Evolutionary conservation across 176 grass and related monocot genomes (phyloP).

Genomic region (Poa pratensis): DNA sequence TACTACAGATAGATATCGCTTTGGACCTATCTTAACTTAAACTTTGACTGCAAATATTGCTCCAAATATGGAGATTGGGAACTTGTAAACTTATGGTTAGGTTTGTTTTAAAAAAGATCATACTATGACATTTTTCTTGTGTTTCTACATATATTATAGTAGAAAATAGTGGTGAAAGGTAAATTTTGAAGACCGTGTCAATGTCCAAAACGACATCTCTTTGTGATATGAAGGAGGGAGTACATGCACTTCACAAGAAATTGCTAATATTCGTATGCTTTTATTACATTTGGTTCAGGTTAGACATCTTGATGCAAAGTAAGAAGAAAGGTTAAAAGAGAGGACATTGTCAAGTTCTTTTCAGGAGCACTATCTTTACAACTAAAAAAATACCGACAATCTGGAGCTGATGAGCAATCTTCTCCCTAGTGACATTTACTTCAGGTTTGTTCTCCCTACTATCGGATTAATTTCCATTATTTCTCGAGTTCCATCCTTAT

Average conservation of each 20-base stretch:
- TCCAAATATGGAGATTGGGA: too few species aligned
- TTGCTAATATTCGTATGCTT: constrained; percentile 23
- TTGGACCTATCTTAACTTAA: too few species aligned
- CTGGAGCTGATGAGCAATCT: constrained; percentile 54
- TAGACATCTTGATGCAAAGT: constrained; percentile 79
- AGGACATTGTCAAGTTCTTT: constrained; percentile 73
- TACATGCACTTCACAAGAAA: not conserved
- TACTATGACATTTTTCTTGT: too few species aligned
- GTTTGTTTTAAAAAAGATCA: too few species aligned
- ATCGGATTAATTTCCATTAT: not conserved
- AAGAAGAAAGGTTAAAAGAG: constrained; percentile 81
- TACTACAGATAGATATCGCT: not conserved
- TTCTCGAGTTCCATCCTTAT: not conserved
- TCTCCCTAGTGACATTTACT: constrained; percentile 25
- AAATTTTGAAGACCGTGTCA: too few species aligned
- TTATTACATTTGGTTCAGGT: constrained; percentile 54
- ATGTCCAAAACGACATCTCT: too few species aligned
- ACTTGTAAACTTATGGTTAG: too few species aligned
- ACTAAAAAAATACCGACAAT: constrained; percentile 75
- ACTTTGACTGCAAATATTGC: too few species aligned
- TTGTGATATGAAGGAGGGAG: too few species aligned
- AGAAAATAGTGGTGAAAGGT: too few species aligned
- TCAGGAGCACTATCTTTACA: constrained; percentile 68
- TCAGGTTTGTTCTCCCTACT: constrained; percentile 37
- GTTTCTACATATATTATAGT: too few species aligned